phyloP scores from a whole-genome alignment of 768 basidiomycete genomes.

The Tricholoma hemisulphureum region DNA sequence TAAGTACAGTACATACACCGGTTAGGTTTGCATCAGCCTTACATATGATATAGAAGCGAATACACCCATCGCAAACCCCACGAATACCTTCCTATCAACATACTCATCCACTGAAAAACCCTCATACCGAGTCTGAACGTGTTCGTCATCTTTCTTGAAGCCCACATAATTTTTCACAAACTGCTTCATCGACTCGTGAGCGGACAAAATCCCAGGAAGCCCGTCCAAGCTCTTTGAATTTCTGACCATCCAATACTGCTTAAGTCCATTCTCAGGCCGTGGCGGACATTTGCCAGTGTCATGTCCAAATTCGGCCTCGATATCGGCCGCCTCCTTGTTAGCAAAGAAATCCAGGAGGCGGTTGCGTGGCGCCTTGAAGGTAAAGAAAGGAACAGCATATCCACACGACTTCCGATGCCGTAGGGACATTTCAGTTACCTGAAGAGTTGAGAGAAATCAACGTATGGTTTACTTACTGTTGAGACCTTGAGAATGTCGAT shows the following conservation, averaged over 20 bases:
- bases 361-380: conserved; percentile 54
- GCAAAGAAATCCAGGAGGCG: conserved; percentile 47
- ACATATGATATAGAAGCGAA: neutral
- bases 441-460: neutral
- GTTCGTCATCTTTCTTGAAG: conserved; percentile 2
- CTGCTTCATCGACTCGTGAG: conserved; percentile 15
- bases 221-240: conserved; percentile 58
- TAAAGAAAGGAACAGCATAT: conserved; percentile 59
- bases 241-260: conserved; percentile 50
- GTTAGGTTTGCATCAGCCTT: neutral
- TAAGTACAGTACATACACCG: too few relatives aligned
- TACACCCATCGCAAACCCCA: neutral
- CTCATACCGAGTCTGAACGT: neutral
- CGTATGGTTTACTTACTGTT: conserved; percentile 37
- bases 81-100: neutral
- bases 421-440: neutral
- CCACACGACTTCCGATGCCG: conserved; percentile 56
- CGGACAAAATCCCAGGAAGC: conserved; percentile 44
- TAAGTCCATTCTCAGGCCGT: conserved; percentile 41
- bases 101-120: neutral
- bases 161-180: conserved; percentile 7
- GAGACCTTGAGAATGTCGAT: conserved; percentile 59
- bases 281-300: conserved; percentile 11
- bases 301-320: conserved; percentile 14
- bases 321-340: conserved; percentile 43